Conservation (phyloP, 2,329 filamentous ascomycete genomes). For the Gnomoniopsis smithogilvyi region DNA sequence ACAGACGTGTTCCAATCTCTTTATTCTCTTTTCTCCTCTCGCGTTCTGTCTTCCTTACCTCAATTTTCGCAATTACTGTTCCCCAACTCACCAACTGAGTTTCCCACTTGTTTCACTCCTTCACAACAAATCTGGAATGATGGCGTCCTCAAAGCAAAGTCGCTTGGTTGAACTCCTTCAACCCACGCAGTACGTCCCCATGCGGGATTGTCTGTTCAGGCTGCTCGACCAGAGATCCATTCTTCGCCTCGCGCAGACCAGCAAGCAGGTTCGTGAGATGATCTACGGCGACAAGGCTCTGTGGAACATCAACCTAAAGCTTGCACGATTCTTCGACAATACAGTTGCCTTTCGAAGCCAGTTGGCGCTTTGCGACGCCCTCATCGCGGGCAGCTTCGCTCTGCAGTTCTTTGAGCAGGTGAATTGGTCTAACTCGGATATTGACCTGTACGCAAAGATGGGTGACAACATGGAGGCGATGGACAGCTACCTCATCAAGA, state of each 20-base stretch:
- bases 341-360: background rate
- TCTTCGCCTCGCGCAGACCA: background rate
- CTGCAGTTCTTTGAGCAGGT: background rate
- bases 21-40: too few relatives aligned
- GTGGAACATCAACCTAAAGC: background rate
- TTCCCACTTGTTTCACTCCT: too few relatives aligned
- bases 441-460: background rate
- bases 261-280: background rate
- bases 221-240: background rate
- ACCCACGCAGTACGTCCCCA: background rate
- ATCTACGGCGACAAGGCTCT: background rate
- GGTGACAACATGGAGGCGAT: background rate
- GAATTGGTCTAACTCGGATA: background rate
- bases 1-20: too few relatives aligned
- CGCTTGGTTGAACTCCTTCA: background rate
- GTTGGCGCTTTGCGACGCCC: background rate
- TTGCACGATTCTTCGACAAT: background rate
- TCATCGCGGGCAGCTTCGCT: background rate
- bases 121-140: background rate
- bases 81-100: too few relatives aligned
- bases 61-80: too few relatives aligned
- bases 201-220: background rate
- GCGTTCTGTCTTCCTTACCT: too few relatives aligned
- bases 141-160: background rate
- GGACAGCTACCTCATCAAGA: background rate